phyloP scores from a whole-genome alignment of 805 yeast species.

The Naumovozyma castellii region DNA sequence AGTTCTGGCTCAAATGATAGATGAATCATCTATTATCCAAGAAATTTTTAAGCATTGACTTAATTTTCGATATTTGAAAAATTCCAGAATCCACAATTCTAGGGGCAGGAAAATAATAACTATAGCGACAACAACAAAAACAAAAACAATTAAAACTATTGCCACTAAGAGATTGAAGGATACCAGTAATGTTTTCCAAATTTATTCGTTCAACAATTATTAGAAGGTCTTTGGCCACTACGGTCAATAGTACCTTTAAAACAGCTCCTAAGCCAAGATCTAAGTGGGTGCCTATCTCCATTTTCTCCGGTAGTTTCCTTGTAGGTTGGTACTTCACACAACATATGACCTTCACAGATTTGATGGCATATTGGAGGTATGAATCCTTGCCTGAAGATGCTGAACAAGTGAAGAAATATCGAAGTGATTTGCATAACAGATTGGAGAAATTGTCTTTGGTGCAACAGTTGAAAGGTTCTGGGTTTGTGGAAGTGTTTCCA shows the following conservation, averaged over 20 bases:
- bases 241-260: neutral
- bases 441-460: conserved; percentile 44
- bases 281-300: conserved; percentile 20
- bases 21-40: no score
- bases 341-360: conserved; percentile 29
- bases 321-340: conserved; percentile 27
- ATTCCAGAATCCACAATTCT: no score
- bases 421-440: conserved; percentile 35
- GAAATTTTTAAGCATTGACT: no score
- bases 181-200: neutral
- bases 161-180: neutral
- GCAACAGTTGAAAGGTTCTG: conserved; percentile 35
- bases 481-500: conserved; percentile 28
- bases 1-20: no score
- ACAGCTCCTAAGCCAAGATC: neutral
- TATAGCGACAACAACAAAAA: no score
- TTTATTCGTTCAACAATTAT: neutral
- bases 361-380: conserved; percentile 28
- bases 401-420: conserved; percentile 24
- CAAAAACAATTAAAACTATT: neutral
- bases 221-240: neutral
- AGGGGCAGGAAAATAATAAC: no score
- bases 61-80: no score
- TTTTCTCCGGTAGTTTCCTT: conserved; percentile 25
- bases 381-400: conserved; percentile 25